Conservation (phyloP, 306 rosid genomes). For the Acmispon strigosus region DNA sequence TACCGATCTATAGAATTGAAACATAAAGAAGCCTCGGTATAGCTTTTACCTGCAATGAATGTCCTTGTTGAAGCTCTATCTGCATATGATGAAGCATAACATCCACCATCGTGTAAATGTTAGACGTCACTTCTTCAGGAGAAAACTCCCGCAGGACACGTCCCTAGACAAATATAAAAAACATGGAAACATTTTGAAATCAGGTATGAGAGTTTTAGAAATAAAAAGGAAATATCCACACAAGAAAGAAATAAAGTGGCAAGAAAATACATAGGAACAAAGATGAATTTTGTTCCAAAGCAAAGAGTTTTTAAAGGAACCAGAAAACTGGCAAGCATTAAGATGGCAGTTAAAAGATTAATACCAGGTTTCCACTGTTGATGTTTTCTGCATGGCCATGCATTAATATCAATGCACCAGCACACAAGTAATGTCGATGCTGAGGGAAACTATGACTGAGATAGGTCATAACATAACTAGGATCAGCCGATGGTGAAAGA, state of each 20-base stretch:
- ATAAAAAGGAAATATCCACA: background rate
- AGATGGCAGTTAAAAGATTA: slow-evolving; percentile 11
- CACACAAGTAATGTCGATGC: slow-evolving; percentile 86
- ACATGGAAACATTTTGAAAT: background rate
- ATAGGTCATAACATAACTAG: slow-evolving; percentile 77
- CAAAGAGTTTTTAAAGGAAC: background rate
- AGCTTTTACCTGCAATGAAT: slow-evolving; percentile 62
- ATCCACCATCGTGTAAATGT: slow-evolving; percentile 97
- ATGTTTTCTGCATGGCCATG: slow-evolving; percentile 87
- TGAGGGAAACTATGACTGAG: slow-evolving; percentile 65
- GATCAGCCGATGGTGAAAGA: slow-evolving; percentile 86
- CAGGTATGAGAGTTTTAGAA: background rate
- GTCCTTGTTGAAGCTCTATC: slow-evolving; percentile 86
- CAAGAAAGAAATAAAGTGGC: background rate
- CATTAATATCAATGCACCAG: slow-evolving; percentile 97
- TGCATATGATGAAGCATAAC: slow-evolving; percentile 91
- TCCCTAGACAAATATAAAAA: slow-evolving; percentile 48
- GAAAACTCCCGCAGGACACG: slow-evolving; percentile 86
- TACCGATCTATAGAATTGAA: slow-evolving; percentile 6
- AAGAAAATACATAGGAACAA: background rate
- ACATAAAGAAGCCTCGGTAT: background rate
- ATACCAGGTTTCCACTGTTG: slow-evolving; percentile 78
- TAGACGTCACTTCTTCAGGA: slow-evolving; percentile 88
- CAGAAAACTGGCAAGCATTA: slow-evolving; percentile 5
- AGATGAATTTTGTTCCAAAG: background rate